These are phyloP conservation scores for Aureococcus anophagefferens DNA, from an alignment of 108 stramenopile species.

Conservation along the genomic window DNA sequence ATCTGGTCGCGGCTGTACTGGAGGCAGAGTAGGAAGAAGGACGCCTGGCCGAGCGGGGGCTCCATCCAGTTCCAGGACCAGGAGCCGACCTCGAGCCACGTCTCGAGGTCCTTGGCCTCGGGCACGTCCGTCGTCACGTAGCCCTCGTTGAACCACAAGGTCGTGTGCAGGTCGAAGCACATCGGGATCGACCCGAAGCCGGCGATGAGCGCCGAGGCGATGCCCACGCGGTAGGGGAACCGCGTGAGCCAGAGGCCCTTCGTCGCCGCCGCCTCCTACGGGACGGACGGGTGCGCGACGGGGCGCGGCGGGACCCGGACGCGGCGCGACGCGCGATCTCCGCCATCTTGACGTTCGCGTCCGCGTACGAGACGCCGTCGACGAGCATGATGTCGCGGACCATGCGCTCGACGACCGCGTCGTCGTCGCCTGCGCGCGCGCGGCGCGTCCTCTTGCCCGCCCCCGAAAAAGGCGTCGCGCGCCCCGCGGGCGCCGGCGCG, in stretches of 20 bases:
- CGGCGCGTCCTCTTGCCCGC: too few species aligned
- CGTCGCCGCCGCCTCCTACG: neutral
- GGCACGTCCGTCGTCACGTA: slow-evolving; percentile 21
- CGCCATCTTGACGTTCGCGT: neutral
- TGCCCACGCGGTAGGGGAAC: slow-evolving; percentile 18
- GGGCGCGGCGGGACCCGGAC: too few species aligned
- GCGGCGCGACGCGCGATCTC: too few species aligned
- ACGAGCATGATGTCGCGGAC: slow-evolving; percentile 18
- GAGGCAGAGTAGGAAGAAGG: slow-evolving; percentile 64
- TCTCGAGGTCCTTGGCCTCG: slow-evolving; percentile 13
- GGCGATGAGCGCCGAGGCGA: slow-evolving; percentile 6
- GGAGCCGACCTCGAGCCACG: slow-evolving; percentile 11
- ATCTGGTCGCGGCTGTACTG: slow-evolving; percentile 65
- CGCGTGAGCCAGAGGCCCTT: neutral
- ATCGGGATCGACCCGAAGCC: slow-evolving; percentile 16
- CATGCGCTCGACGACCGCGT: neutral
- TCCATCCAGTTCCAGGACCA: slow-evolving; percentile 16
- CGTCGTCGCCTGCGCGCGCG: too few species aligned
- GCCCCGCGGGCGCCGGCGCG: too few species aligned
- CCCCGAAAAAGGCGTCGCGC: too few species aligned
- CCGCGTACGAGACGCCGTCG: neutral
- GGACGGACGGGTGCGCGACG: too few species aligned
- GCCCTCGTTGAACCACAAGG: slow-evolving; percentile 20
- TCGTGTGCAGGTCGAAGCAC: slow-evolving; percentile 17
- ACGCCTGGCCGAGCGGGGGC: slow-evolving; percentile 63